Conservation (phyloP, 108 stramenopile species). For the Nannochloropsis oceanica region DNA sequence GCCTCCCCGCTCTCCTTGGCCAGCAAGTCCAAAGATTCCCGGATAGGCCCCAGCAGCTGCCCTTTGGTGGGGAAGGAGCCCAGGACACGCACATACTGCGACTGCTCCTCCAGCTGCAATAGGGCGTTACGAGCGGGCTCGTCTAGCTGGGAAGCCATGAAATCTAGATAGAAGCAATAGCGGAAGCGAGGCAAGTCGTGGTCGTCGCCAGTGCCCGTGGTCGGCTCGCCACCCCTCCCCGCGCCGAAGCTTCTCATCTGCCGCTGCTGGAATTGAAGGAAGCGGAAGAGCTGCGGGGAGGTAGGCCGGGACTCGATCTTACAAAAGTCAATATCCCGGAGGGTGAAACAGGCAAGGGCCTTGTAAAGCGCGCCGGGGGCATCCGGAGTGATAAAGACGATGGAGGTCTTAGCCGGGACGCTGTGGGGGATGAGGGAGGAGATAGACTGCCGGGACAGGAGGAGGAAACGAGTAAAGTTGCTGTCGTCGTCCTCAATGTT, state of each 20-base stretch:
- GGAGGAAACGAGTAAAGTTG: conserved; percentile 91
- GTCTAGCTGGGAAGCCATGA: conserved; percentile 33
- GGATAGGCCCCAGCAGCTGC: not conserved
- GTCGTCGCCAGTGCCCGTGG: not conserved
- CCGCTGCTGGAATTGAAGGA: conserved; percentile 33
- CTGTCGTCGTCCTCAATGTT: conserved; percentile 91
- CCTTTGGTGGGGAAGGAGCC: conserved; percentile 37
- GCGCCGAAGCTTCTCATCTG: not conserved
- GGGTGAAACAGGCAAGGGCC: conserved; percentile 79
- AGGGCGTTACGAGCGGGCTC: conserved; percentile 34
- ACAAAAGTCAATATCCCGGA: conserved; percentile 79
- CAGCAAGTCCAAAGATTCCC: not conserved
- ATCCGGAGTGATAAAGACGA: conserved; percentile 86
- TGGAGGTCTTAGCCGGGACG: conserved; percentile 53
- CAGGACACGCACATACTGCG: conserved; percentile 35
- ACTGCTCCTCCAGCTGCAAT: conserved; percentile 32
- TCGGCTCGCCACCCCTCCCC: not conserved
- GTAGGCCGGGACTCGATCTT: conserved; percentile 90
- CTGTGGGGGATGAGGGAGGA: conserved; percentile 6
- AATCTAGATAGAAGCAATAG: conserved; percentile 43
- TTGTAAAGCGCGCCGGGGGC: conserved; percentile 83
- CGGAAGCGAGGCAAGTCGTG: conserved; percentile 34
- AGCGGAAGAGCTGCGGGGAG: conserved; percentile 35
- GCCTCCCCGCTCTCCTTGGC: not conserved
- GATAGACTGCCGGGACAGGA: conserved; percentile 63